Evolutionary conservation across 2,329 filamentous ascomycete species (phyloP), one percentile per base, ranked within the genome.

Genomic region (Hypoxylon rubiginosum): DNA sequence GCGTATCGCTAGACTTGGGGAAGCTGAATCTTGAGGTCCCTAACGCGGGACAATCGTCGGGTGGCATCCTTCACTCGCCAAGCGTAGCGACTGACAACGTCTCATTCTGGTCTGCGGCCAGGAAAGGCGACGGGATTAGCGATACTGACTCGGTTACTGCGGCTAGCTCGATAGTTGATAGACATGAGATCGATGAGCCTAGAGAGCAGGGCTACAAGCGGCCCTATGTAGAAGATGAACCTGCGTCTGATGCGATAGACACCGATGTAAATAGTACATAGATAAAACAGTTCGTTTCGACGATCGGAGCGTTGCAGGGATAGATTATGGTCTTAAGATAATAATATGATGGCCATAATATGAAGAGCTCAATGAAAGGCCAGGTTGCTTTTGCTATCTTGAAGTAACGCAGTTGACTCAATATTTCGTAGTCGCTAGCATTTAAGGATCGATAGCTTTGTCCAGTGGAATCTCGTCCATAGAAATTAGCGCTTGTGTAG

Each of bases 141-240:
- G 72, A 74, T 17, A 56, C 50, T 8, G 68, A 66, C 10, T 75
- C 73, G 24, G 71, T 75, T 26, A 71, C 72, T 11, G 72, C 67
- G 17, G 65, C 71, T 3, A 75, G 72, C 21, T 74, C 72, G n/a
- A 41, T 74, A 15, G 63, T 57, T 2, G 65, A 66, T 9, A 59
- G 67, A 45, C 50, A 55, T 30, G 71, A 67, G n/a, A 41, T 52
- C 48, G 57, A 66, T 10, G 62, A 66, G 15, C 9, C 45, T 11
- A 60, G 21, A 24, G 21, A 24, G 21, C 21, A 24, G 21, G 21
- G 43, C 1, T 74, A 75, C 41, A 73, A 61, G 61, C 36, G 46
- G 32, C 73, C 73, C 0, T 75, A 74, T 39, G 72, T 75, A 50
- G 73, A 75, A 49, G 73, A 75, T 11, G 71, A 64, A 15, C 52